Conservation (phyloP, 441 rosid genomes). For the Adansonia grandidieri region DNA sequence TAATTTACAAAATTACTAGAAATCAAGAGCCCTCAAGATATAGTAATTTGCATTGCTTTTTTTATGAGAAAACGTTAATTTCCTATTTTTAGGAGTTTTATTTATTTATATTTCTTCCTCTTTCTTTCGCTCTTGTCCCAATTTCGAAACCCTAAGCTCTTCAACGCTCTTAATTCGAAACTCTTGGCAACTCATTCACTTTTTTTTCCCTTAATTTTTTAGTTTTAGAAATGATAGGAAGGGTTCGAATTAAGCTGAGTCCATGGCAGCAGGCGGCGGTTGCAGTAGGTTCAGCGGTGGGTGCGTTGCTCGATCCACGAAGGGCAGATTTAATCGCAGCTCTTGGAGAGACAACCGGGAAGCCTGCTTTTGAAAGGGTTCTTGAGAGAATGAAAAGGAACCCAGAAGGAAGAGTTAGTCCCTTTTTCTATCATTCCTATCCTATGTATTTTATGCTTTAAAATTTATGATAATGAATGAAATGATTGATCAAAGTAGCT, state of each 20-base stretch:
- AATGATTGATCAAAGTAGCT: background rate
- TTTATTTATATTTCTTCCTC: background rate
- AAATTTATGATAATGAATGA: background rate
- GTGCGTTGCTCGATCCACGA: conserved; percentile 78
- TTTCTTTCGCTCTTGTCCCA: background rate
- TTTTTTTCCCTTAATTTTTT: background rate
- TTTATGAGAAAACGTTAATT: too few species aligned
- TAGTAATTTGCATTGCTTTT: too few species aligned
- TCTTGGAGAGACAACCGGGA: conserved; percentile 90
- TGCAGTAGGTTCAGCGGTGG: conserved; percentile 84
- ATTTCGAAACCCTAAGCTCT: background rate
- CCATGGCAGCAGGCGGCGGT: conserved; percentile 94
- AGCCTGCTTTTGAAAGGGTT: conserved; percentile 83
- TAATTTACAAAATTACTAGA: too few species aligned
- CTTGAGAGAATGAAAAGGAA: conserved; percentile 76
- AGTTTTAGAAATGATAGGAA: conserved; percentile 43
- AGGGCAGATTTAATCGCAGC: conserved; percentile 92
- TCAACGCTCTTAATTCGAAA: background rate
- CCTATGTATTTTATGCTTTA: background rate
- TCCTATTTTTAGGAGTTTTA: too few species aligned
- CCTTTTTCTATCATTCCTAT: conserved; percentile 1
- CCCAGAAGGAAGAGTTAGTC: conserved; percentile 80
- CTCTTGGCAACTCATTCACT: background rate
- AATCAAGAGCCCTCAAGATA: too few species aligned
- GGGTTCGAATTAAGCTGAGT: conserved; percentile 59